Evolutionary conservation across 2,329 filamentous ascomycete species (phyloP), one percentile per base, ranked within the genome.

Genomic region (Colletotrichum somersetense): DNA sequence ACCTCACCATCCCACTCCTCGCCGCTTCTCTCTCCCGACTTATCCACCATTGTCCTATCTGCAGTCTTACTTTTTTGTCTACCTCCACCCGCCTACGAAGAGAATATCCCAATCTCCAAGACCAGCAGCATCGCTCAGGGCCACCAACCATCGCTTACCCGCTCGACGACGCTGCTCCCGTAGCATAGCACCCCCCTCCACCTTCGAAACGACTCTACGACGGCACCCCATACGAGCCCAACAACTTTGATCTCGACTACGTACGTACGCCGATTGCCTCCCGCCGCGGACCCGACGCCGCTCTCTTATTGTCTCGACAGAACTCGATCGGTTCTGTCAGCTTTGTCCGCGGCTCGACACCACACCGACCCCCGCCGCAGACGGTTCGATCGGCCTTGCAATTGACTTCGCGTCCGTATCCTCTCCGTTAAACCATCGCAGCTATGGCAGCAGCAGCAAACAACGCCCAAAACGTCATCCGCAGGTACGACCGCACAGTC

Each of bases 381-480:
- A 33, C 69, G 38, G 38, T 44, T 40, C 58, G 12, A 30, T 26
- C 50, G 46, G 52, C 48, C 30, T 26, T 33, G 50, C 57, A 67
- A 69, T 71, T 73, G 71, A 66, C 62, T 40, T 62, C 33, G 61
- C 38, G 55, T 66, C 55, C 40, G 66, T 8, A 20, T 61, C 55
- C 33, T 44, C 16, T 11, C 58, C 52, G 53, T 46, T 53, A 23
- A 53, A 38, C 57, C n/a, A 42, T 50, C 63, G 26, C 58, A 58
- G 52, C 75, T 74, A 87, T 87, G 85, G 79, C 84, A 52, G 82
- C 84, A 52, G 82, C 81, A 76, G 78, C 81, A 76, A 86, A 81
- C 77, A 80, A 83, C 66, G 83, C 86, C 76, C 53, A 57, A 33
- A 89, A 89, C 79, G 89, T 90, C 73, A 91, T 91, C 83, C 87